A percentile compares a stretch with the other conserved stretches of the same genome.
Conservation (phyloP, 106 monocot species). For the Narthecium ossifragum region DNA sequence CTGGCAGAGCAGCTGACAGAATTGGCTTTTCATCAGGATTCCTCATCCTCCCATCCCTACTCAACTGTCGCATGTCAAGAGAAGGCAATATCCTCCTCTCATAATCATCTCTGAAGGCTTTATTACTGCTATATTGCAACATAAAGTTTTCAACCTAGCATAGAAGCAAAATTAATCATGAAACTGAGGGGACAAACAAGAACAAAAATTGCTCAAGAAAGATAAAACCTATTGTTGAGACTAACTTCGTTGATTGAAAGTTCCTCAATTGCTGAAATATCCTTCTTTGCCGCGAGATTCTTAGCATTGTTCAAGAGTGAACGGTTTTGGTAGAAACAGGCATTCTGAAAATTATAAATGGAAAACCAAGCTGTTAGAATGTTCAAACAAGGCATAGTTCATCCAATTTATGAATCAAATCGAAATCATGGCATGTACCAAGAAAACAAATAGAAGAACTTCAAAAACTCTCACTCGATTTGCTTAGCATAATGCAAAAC, state of each 20-base stretch:
- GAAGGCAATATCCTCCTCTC: slow-evolving; percentile 70
- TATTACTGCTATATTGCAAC: slow-evolving; percentile 47
- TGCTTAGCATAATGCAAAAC: no score
- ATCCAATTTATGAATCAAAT: no score
- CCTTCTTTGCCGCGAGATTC: slow-evolving; percentile 62
- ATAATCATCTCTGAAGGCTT: slow-evolving; percentile 73
- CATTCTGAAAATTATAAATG: slow-evolving; percentile 61
- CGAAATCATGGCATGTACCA: no score
- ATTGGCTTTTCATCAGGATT: slow-evolving; percentile 87
- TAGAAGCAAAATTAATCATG: neutral
- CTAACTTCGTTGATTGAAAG: slow-evolving; percentile 54
- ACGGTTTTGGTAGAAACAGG: slow-evolving; percentile 56
- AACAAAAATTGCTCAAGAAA: neutral
- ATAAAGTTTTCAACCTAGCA: slow-evolving; percentile 70
- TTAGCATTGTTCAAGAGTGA: slow-evolving; percentile 57
- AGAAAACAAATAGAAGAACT: no score
- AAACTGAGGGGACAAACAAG: neutral
- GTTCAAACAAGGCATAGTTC: no score
- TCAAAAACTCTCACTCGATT: no score
- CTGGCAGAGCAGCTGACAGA: slow-evolving; percentile 15
- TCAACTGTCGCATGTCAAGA: slow-evolving; percentile 55
- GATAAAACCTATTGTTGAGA: neutral
- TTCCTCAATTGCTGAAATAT: slow-evolving; percentile 44
- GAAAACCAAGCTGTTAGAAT: no score
- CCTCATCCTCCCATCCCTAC: slow-evolving; percentile 68